These are phyloP conservation scores for Penicillium angulare DNA, from an alignment of 495 filamentous ascomycete genomes.

Conservation along the genomic window DNA sequence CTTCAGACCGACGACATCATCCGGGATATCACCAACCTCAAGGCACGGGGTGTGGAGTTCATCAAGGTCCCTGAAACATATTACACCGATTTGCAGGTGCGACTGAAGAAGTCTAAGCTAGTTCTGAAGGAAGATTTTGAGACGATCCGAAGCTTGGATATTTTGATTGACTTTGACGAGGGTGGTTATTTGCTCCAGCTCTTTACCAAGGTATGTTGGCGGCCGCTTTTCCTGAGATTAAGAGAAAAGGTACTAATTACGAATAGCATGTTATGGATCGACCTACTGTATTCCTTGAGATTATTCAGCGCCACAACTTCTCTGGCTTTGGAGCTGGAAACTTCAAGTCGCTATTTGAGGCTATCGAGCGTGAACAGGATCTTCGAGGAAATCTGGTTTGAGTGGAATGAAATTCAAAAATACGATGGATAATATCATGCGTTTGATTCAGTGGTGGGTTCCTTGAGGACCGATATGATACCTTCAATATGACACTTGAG, in stretches of 20 bases:
- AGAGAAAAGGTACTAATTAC: conserved; percentile 14
- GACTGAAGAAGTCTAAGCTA: conserved; percentile 55
- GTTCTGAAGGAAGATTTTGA: conserved; percentile 73
- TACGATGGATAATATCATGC: too few species aligned
- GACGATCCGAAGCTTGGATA: conserved; percentile 67
- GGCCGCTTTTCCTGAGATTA: neutral
- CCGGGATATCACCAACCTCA: conserved; percentile 66
- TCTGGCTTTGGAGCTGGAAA: conserved; percentile 91
- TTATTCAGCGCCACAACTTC: conserved; percentile 86
- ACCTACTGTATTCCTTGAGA: conserved; percentile 91
- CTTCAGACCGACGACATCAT: conserved; percentile 79
- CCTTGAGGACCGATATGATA: too few species aligned
- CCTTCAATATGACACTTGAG: too few species aligned
- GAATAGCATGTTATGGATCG: conserved; percentile 78
- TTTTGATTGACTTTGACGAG: conserved; percentile 91
- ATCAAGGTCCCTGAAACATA: conserved; percentile 81
- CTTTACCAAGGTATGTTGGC: conserved; percentile 67
- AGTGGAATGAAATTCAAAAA: too few species aligned
- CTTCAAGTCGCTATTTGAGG: conserved; percentile 90
- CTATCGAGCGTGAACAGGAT: conserved; percentile 86
- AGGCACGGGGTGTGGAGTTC: conserved; percentile 80
- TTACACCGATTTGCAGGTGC: conserved; percentile 70
- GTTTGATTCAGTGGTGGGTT: too few species aligned
- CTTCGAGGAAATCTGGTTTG: conserved; percentile 71
- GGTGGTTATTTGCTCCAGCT: conserved; percentile 80